Evolutionary conservation across 139 green algal species (phyloP), one percentile per base, ranked within the genome.

Genomic region (Chlorella sp.): DNA sequence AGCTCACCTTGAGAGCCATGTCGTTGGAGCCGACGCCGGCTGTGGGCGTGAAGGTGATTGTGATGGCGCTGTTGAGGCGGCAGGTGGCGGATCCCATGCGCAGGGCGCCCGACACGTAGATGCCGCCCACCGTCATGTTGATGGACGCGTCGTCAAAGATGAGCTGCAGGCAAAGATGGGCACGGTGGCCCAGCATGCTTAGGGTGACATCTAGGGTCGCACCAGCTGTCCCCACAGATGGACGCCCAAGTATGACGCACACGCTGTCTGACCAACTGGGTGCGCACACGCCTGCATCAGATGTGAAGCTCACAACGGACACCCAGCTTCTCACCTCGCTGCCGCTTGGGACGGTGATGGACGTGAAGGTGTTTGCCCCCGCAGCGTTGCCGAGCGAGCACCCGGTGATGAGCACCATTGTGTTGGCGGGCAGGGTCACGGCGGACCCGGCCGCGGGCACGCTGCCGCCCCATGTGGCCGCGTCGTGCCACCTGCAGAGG

Each of bases 361-460:
- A 75, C 1, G 26, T 14, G 32, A 84, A 75, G 6, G 27, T 49
- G 42, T 72, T 71, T 32, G 20, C 5, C 5, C 10, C 14, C 22
- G 61, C 29, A 17, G 30, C 1, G 32, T 22, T 22, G 67, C 6
- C 14, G 31, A 80, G 71, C 30, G 78, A 84, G 74, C 78, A 84
- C 36, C 35, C 65, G 0, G 69, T 84, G 32, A 84, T 62, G 33
- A 84, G 73, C 32, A 84, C 49, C 17, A 36, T 49, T 2, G 27
- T 73, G 74, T 70, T 70, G 31, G 33, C 0, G 0, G 78, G 78
- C 27, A 84, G 74, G n/a, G 73, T 75, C 31, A 84, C 74, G 2
- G 49, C 59, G n/a, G 49, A 49, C 3, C 29, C 30, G 17, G 42
- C 6, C 6, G 27, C 42, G 2, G 67, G 67, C 27, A 72, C 67